Percentiles rank a stretch among this genome's conserved stretches.
Evolutionary conservation across 2,329 filamentous ascomycete species (phyloP).

Genomic region (Aspergillus aculeatus): DNA sequence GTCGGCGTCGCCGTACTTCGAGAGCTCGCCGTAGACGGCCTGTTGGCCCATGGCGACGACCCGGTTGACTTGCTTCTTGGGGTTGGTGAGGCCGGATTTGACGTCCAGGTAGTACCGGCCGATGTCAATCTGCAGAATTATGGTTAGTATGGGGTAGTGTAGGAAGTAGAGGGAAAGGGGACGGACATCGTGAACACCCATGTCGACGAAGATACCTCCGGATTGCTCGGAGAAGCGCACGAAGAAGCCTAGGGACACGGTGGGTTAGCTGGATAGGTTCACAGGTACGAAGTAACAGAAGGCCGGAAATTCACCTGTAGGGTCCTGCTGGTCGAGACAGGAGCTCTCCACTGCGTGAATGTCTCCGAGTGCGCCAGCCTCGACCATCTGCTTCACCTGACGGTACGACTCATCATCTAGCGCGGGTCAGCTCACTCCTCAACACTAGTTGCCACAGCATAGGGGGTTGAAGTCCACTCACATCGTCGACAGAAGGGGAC

Average conservation of each 20-base stretch:
- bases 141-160: neutral
- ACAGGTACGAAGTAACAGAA: too few relatives aligned
- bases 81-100: slow-evolving; percentile 6
- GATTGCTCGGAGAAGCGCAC: slow-evolving; percentile 34
- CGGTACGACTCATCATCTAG: slow-evolving; percentile 12
- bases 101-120: slow-evolving; percentile 9
- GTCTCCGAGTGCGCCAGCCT: slow-evolving; percentile 1
- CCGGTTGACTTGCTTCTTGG: slow-evolving; percentile 11
- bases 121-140: slow-evolving; percentile 3
- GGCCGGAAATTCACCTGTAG: neutral
- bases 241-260: slow-evolving; percentile 27
- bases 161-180: slow-evolving; percentile 10
- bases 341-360: slow-evolving; percentile 9
- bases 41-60: slow-evolving; percentile 10
- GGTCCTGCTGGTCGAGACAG: slow-evolving; percentile 9
- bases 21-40: slow-evolving; percentile 9
- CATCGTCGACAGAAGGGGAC: slow-evolving; percentile 12
- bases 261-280: too few relatives aligned
- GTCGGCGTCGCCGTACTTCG: slow-evolving; percentile 9
- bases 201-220: slow-evolving; percentile 35
- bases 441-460: neutral
- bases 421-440: neutral
- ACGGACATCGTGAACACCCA: slow-evolving; percentile 34
- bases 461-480: neutral
- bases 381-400: slow-evolving; percentile 2